Percentiles rank a stretch among this genome's conserved stretches.
These are phyloP conservation scores for Ocimum tenuiflorum DNA, from an alignment of 257 asterid genomes.

Conservation along the genomic window DNA sequence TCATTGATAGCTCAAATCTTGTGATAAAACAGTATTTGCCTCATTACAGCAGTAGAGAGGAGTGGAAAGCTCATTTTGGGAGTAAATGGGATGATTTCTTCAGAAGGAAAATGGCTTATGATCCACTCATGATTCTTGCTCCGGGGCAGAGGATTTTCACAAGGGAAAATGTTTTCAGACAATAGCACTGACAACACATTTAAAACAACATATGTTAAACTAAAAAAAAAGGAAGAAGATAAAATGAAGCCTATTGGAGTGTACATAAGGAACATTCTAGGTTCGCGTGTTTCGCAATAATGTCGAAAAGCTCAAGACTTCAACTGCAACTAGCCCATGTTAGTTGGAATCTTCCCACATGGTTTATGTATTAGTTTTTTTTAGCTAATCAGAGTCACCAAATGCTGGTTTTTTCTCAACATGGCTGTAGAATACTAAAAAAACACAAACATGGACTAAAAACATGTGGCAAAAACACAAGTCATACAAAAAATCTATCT, in stretches of 20 bases:
- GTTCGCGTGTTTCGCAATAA: too few species aligned
- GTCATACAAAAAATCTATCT: not conserved
- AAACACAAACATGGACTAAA: not conserved
- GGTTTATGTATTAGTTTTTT: not conserved
- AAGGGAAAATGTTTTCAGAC: slow-evolving; percentile 30
- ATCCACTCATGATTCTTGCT: slow-evolving; percentile 78
- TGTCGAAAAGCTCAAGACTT: not conserved
- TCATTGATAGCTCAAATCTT: slow-evolving; percentile 35
- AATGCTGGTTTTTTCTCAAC: too few species aligned
- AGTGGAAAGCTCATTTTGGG: slow-evolving; percentile 83
- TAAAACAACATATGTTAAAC: not conserved
- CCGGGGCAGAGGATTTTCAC: slow-evolving; percentile 79
- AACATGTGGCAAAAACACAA: not conserved
- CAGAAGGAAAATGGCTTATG: slow-evolving; percentile 57
- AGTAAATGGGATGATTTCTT: slow-evolving; percentile 54
- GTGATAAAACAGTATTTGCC: slow-evolving; percentile 85
- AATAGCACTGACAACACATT: slow-evolving; percentile 10
- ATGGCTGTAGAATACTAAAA: not conserved
- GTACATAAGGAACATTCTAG: slow-evolving; percentile 19
- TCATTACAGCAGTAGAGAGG: slow-evolving; percentile 53
- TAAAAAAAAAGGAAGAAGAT: not conserved
- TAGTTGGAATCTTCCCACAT: not conserved
- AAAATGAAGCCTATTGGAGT: slow-evolving; percentile 6
- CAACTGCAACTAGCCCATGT: not conserved
- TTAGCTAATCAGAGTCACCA: not conserved